A percentile compares a stretch with the other conserved stretches of the same genome.
Evolutionary conservation across 2,329 filamentous ascomycete species (phyloP).

Genomic region (Hypoxylon sp.): DNA sequence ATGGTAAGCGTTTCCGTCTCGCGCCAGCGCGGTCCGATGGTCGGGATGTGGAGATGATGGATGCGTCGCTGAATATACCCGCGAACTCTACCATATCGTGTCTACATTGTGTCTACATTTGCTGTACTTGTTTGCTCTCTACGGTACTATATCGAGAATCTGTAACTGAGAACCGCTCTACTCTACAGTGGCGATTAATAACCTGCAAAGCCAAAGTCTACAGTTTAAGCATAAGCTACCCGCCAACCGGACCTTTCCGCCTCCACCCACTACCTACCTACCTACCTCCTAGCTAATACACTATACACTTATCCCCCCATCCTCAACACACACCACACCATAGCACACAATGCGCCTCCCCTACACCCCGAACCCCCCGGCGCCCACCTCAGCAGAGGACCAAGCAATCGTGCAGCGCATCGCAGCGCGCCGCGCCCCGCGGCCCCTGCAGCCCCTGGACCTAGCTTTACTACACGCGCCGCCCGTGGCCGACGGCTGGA

Average conservation of each 20-base stretch:
- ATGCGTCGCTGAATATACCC: slow-evolving; percentile 20
- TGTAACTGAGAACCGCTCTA: neutral
- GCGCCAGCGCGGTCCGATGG: slow-evolving; percentile 45
- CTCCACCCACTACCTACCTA: neutral
- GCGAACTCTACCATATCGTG: slow-evolving; percentile 4
- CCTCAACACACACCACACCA: neutral
- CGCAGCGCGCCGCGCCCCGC: slow-evolving; percentile 74
- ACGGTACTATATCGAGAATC: neutral
- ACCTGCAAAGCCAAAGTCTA: no score
- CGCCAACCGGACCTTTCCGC: neutral
- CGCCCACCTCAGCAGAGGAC: slow-evolving; percentile 61
- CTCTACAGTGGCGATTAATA: neutral
- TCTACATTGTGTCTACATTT: neutral
- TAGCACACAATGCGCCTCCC: slow-evolving; percentile 74
- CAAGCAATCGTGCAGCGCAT: slow-evolving; percentile 75
- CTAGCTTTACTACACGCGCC: slow-evolving; percentile 82
- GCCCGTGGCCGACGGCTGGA: slow-evolving; percentile 82
- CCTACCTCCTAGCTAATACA: neutral
- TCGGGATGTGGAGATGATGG: slow-evolving; percentile 45
- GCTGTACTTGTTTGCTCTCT: neutral
- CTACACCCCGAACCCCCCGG: slow-evolving; percentile 71
- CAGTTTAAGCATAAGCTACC: no score
- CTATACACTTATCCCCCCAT: neutral
- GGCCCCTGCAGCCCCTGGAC: slow-evolving; percentile 82
- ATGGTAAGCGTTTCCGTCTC: slow-evolving; percentile 26